A percentile compares a stretch with the other conserved stretches of the same genome.
Evolutionary conservation across 2,329 filamentous ascomycete species (phyloP).

Genomic region (Coniosporium tulheliwenetii): DNA sequence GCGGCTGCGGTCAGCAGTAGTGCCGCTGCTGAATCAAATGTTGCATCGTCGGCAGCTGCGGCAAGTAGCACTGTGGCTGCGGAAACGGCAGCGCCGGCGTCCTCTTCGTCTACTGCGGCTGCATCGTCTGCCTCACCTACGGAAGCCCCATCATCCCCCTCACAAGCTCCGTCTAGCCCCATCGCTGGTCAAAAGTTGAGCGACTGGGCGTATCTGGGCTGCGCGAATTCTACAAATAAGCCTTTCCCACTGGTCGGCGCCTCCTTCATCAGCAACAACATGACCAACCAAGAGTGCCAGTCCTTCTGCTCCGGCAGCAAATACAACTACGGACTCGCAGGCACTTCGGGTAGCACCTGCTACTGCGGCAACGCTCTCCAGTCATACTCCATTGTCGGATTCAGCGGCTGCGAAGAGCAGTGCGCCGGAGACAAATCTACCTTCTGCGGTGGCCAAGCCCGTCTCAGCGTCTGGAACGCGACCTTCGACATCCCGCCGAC

Average conservation of each 20-base stretch:
- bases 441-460: conserved; percentile 13
- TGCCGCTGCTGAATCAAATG: no score
- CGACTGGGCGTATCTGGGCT: conserved; percentile 16
- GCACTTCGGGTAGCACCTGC: conserved; percentile 24
- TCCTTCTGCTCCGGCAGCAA: conserved; percentile 15
- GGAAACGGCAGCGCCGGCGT: no score
- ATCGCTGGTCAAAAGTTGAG: background rate
- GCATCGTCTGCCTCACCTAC: no score
- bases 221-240: conserved; percentile 23
- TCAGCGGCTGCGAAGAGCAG: conserved; percentile 9
- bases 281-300: conserved; percentile 18
- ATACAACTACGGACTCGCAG: conserved; percentile 18
- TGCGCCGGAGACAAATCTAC: conserved; percentile 12
- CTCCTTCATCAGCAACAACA: conserved; percentile 10
- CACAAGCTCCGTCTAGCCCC: no score
- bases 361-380: conserved; percentile 19
- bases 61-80: no score
- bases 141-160: no score
- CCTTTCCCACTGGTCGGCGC: conserved; percentile 15
- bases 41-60: no score
- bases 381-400: conserved; percentile 4
- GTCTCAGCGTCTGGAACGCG: conserved; percentile 4
- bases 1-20: no score
- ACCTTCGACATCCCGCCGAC: background rate
- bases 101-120: no score